Conservation (phyloP, 345 rosid genomes). For the Syzygium grande region DNA sequence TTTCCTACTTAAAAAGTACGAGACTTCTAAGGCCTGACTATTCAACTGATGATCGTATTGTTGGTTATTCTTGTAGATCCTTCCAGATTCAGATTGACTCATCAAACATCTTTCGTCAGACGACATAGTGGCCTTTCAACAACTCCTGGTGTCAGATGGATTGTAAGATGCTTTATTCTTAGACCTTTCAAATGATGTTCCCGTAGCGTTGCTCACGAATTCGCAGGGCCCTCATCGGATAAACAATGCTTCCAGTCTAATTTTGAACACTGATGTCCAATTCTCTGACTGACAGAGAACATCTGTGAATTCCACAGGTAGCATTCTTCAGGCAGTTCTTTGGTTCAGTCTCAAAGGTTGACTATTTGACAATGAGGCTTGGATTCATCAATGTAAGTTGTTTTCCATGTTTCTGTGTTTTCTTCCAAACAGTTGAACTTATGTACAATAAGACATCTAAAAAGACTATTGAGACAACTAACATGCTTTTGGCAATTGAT, state of each 20-base stretch:
- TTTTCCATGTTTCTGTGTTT: not conserved
- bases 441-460: not conserved
- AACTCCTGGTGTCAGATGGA: slow-evolving; percentile 36
- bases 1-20: not conserved
- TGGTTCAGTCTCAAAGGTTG: slow-evolving; percentile 32
- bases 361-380: slow-evolving; percentile 31
- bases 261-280: not conserved
- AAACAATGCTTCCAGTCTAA: not conserved
- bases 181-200: not conserved
- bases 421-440: not conserved
- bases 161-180: slow-evolving; percentile 12
- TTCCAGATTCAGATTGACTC: slow-evolving; percentile 34
- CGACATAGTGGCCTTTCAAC: slow-evolving; percentile 32
- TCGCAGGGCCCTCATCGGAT: not conserved
- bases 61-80: slow-evolving; percentile 17
- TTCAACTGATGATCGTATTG: not conserved
- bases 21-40: not conserved
- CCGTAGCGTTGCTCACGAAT: not conserved
- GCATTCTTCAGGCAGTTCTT: slow-evolving; percentile 39
- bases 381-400: slow-evolving; percentile 35
- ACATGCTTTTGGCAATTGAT: not conserved
- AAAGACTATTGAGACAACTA: not conserved
- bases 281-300: not conserved
- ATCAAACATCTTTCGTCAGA: slow-evolving; percentile 33
- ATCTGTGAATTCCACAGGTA: slow-evolving; percentile 11